Conservation (phyloP, 768 basidiomycete species). For the Tephrocybe rancida region DNA sequence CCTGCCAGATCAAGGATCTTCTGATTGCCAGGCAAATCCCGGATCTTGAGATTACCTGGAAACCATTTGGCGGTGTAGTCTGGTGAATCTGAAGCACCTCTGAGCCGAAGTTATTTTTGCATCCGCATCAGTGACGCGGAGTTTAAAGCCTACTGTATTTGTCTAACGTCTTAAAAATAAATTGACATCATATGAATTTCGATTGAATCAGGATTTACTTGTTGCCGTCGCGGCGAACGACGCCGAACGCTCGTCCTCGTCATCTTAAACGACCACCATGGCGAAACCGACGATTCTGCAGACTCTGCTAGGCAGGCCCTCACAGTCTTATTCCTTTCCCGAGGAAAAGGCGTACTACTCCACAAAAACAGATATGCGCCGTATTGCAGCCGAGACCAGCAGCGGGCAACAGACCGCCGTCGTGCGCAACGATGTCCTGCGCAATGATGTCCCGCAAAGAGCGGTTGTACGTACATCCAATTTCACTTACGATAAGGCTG, state of each 20-base stretch:
- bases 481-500: neutral
- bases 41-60: too few relatives aligned
- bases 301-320: constrained; percentile 62
- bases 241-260: neutral
- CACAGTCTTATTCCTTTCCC: constrained; percentile 58
- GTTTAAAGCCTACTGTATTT: neutral
- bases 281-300: constrained; percentile 61
- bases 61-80: too few relatives aligned
- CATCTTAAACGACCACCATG: constrained; percentile 33
- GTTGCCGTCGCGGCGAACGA: constrained; percentile 2
- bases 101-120: too few relatives aligned
- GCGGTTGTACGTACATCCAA: constrained; percentile 11
- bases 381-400: constrained; percentile 45
- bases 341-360: constrained; percentile 51
- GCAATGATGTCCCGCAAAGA: constrained; percentile 6
- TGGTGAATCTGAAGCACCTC: too few relatives aligned
- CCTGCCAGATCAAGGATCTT: too few relatives aligned
- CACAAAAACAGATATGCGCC: constrained; percentile 51
- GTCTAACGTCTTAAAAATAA: constrained; percentile 4
- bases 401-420: constrained; percentile 11
- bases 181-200: constrained; percentile 13
- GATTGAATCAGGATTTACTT: neutral
- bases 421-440: constrained; percentile 7
- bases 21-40: too few relatives aligned
- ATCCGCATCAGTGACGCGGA: too few relatives aligned